Conservation (phyloP, 192 early-diverging fungal species). For the Umbelopsis ramanniana region DNA sequence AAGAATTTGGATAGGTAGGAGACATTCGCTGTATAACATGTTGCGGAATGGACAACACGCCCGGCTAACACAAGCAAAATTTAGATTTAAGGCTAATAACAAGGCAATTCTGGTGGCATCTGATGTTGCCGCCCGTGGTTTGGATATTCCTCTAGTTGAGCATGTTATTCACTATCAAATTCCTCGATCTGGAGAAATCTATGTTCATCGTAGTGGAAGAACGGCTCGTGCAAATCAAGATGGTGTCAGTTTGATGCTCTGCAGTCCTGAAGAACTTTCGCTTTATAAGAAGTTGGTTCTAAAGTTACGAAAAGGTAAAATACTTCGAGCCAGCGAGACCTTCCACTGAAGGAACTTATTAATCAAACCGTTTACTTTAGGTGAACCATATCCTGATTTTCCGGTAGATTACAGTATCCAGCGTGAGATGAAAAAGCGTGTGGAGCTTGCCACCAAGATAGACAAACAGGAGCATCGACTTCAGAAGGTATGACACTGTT, state of each 20-base stretch:
- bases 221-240: conserved; percentile 87
- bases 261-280: conserved; percentile 81
- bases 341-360: neutral
- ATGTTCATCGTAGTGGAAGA: conserved; percentile 94
- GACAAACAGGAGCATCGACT: conserved; percentile 79
- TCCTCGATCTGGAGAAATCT: conserved; percentile 90
- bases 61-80: neutral
- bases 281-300: conserved; percentile 83
- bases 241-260: conserved; percentile 84
- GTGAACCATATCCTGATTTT: conserved; percentile 69
- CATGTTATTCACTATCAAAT: conserved; percentile 97
- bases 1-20: conserved; percentile 84
- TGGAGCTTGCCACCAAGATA: conserved; percentile 81
- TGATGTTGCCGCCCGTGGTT: conserved; percentile 94
- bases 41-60: neutral
- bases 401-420: conserved; percentile 80
- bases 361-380: conserved; percentile 19
- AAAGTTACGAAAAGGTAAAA: conserved; percentile 74
- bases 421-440: conserved; percentile 72
- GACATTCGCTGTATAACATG: neutral
- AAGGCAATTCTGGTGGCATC: conserved; percentile 89
- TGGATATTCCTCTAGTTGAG: conserved; percentile 93
- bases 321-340: neutral
- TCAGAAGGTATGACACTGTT: conserved; percentile 54
- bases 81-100: conserved; percentile 70